Percentiles rank a stretch among this genome's conserved stretches.
Conservation (phyloP, 2,329 filamentous ascomycete species). For the Daldinia sp. region DNA sequence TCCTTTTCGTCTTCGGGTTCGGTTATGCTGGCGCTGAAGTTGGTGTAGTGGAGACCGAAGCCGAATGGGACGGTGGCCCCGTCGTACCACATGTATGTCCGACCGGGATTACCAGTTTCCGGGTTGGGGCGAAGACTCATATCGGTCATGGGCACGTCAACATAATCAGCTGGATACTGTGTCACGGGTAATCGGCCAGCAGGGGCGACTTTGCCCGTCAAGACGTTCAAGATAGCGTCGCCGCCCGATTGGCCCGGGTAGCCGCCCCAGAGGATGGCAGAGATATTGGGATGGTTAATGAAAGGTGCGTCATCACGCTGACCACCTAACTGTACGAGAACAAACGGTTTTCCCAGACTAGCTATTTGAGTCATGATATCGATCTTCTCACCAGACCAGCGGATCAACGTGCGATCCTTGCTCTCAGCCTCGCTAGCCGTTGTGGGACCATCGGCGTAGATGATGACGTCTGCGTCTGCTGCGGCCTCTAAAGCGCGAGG, state of each 20-base stretch:
- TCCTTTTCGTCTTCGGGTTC: not conserved
- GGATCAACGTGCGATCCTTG: slow-evolving; percentile 58
- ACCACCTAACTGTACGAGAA: slow-evolving; percentile 61
- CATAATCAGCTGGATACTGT: slow-evolving; percentile 58
- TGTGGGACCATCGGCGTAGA: slow-evolving; percentile 62
- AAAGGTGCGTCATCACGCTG: slow-evolving; percentile 57
- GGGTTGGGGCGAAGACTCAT: slow-evolving; percentile 56
- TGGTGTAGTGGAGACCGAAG: slow-evolving; percentile 58
- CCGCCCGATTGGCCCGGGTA: slow-evolving; percentile 63
- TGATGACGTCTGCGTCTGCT: slow-evolving; percentile 57
- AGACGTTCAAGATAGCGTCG: slow-evolving; percentile 56
- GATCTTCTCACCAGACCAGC: slow-evolving; percentile 61
- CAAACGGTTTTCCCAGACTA: slow-evolving; percentile 55
- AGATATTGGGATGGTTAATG: slow-evolving; percentile 54
- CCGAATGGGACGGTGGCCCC: slow-evolving; percentile 55
- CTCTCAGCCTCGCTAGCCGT: slow-evolving; percentile 54
- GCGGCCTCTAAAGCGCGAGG: slow-evolving; percentile 50
- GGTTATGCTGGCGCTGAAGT: slow-evolving; percentile 45
- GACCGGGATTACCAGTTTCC: slow-evolving; percentile 49
- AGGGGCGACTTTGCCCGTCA: slow-evolving; percentile 55
- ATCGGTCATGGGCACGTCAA: slow-evolving; percentile 57
- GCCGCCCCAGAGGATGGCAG: slow-evolving; percentile 58
- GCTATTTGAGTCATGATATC: slow-evolving; percentile 55
- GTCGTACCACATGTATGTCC: slow-evolving; percentile 61
- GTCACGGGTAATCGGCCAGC: slow-evolving; percentile 58